Base-by-base conservation (phyloP, 257 asterid genomes). In the Asclepias syriaca region DNA sequence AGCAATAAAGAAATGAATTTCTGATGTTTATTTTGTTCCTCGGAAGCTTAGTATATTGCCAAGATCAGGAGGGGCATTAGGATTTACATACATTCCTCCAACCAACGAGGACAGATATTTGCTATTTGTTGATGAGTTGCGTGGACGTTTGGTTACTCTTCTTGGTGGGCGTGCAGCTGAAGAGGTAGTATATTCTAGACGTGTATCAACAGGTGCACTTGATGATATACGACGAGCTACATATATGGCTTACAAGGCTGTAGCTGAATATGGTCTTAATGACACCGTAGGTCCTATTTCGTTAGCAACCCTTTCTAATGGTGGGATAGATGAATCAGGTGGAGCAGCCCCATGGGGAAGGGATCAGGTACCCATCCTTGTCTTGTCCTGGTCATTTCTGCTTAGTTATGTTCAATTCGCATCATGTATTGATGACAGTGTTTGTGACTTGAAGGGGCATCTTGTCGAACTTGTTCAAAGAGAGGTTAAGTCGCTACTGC, bases 101-200 rank as follows among this genome's bases (percentile, higher is more conserved):
- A 85, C 96, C 70, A 82, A 7, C 22, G 98, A 95, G 85, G 99
- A 95, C 81, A 81, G 99, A 82, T 92, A 95, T 82, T 84, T 95
- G 91, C 94, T 92, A 86, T 92, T 95, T 83, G 79, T 90, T 34
- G 99, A 95, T 74, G 98, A 95, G 87, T 80, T 95, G 87, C 96
- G 97, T 9, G 99, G 99, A 69, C 95, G 96, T 75, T 89, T 95
- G 69, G 99, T 92, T 66, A 90, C 99, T 76, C 98, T 95, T 73
- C 96, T 95, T 32, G 99, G 99, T 0, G 99, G 98, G n/a, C 98
- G 99, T 70, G 99, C 99, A 63, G 99, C 99, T 5, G 99, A 95
- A 78, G 97, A 95, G 83, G 84, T 95, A 67, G 81, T 90, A 65
- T 95, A 90, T 79, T 84, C 90, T 55, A 98, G 99, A 43, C 98